phyloP scores from a whole-genome alignment of 2,329 filamentous ascomycete genomes.

The Colletotrichum sp. region DNA sequence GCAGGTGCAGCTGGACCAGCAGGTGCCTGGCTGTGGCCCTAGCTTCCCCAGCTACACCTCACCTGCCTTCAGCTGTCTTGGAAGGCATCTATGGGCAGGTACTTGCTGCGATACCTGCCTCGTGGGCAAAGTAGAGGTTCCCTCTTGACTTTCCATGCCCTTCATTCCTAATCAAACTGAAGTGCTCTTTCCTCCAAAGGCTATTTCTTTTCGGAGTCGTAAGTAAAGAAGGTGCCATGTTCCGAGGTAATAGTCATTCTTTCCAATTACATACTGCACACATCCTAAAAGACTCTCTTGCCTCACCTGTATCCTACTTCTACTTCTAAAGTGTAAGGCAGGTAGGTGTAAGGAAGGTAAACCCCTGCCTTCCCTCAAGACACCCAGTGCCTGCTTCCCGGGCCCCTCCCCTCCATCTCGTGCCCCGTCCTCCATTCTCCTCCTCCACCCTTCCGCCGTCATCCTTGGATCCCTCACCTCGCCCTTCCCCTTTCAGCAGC shows the following conservation, averaged over 20 bases:
- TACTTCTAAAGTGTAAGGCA: background rate
- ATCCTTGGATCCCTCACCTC: background rate
- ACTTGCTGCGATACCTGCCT: background rate
- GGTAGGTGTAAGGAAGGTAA: background rate
- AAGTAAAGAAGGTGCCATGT: background rate
- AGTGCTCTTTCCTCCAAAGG: background rate
- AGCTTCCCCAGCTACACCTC: conserved; percentile 4
- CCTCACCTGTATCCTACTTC: background rate
- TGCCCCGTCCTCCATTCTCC: background rate
- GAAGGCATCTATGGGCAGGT: background rate
- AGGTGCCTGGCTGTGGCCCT: conserved; percentile 1
- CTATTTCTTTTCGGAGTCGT: background rate
- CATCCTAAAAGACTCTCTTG: background rate
- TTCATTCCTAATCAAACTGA: background rate
- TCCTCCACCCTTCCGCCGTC: background rate
- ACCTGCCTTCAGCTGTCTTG: background rate
- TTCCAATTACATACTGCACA: background rate
- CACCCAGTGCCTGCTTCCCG: conserved; percentile 2
- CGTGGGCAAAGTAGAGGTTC: background rate
- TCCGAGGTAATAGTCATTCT: background rate
- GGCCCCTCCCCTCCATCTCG: background rate
- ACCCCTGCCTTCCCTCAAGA: background rate
- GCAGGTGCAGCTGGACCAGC: background rate
- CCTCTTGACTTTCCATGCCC: background rate
- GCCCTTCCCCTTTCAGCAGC: background rate